Base-by-base conservation (phyloP, 148 eudicot species). In the Bassia scoparia region DNA sequence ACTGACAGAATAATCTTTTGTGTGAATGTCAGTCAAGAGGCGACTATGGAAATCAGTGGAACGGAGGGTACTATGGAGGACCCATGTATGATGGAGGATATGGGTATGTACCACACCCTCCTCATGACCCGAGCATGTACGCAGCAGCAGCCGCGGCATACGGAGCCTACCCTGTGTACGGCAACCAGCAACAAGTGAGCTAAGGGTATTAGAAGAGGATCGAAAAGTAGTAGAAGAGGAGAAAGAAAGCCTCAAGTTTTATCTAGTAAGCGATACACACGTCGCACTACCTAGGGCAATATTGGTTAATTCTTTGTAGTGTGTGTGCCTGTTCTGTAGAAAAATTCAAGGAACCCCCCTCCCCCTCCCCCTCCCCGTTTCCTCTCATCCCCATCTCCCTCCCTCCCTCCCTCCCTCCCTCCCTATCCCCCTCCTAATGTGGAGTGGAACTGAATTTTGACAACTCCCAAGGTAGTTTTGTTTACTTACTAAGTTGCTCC, bases 81-180 rank as follows among this genome's bases (percentile, higher is more conserved):
- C 96, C 77, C 18, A 77, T 87, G 17, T 91, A 87, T 26, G 96
- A 94, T 6, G 91, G 91, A 4, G 91, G 93, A 7, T 94, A 88
- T 56, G 96, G 91, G 21, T 94, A 87, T 56, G 20, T 94, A 72
- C 95, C 91, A 9, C 91, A 86, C 21, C 92, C 90, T n/a, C 92
- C 90, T n/a, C 91, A 86, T 15, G 93, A 91, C 81, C 98, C 96
- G 37, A 75, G 81, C 78, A 84, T 94, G 98, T 94, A 91, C 61
- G 87, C 87, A 20, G 84, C 90, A 35, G 91, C 96, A 4, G 89
- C 69, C 84, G 92, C 92, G 1, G 88, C 95, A 9, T 91, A 89
- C 43, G 96, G 96, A 21, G 87, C 87, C 62, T 94, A 94, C 79
- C 91, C 97, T 1, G 77, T 84, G 71, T 89, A 92, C 34, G 93